Base-by-base conservation (phyloP, 2,329 filamentous ascomycete species). In the Ascochyta pisi region DNA sequence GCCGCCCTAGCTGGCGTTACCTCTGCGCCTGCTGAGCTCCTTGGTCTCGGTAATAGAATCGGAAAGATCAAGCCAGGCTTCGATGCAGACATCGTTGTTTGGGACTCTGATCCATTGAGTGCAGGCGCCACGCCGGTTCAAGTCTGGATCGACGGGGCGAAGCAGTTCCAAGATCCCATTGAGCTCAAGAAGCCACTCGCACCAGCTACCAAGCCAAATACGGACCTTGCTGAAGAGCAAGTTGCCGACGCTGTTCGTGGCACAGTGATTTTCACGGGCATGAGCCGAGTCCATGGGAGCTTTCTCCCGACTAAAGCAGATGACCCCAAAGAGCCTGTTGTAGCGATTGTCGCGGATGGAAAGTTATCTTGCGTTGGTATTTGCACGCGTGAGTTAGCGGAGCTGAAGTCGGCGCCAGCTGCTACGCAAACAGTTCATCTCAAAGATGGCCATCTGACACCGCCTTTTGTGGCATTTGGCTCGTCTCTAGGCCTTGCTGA, bases 401-500 rank as follows among this genome's bases (percentile, higher is more conserved):
- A 40, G 23, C 27, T 54, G 13, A 12, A 35, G 3, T 39, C 45
- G 5, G 29, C 39, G 12, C 9, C 26, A 6, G 16, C 26, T 4
- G 6, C 26, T 16, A 7, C 31, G 27, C 39, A 35, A 13, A 50
- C 26, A 3, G 15, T 54, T 5, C 12, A 49, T 5, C 45, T 54
- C 6, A 45, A 50, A n/a, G 81, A 89, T 60, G 88, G 87, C 1
- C 80, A 89, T 64, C 65, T 89, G n/a, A 82, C 83, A 6, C 78
- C 82, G 6, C 79, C 85, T 0, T 82, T 89, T 58, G 87, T 84
- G 3, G 84, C 83, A 1, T 84, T 89, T 27, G 86, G 83, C 1
- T 83, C 85, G 4, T 77, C 77, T 1, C 74, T 90, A 0, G 88
- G 88, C 0, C 79, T 90, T 6, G 83, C 83, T 58, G 86, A 85